A percentile compares a stretch with the other conserved stretches of the same genome.
These are phyloP conservation scores for Phyllosticta paracitricarpa DNA, from an alignment of 2,329 filamentous ascomycete genomes.

Conservation along the genomic window DNA sequence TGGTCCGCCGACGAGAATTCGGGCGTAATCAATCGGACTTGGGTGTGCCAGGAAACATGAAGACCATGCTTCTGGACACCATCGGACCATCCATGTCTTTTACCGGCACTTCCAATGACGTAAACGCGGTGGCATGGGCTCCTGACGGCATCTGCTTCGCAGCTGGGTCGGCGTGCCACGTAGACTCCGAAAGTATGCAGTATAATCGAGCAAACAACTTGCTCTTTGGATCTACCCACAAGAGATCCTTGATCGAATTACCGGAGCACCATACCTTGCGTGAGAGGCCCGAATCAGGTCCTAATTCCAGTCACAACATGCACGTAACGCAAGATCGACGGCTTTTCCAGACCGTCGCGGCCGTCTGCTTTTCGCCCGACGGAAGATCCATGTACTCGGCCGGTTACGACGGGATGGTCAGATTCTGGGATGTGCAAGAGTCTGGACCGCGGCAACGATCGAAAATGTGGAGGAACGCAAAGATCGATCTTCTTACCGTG, in stretches of 20 bases:
- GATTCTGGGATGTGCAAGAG: slow-evolving; percentile 29
- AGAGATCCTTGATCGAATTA: slow-evolving; percentile 39
- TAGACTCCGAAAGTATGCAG: slow-evolving; percentile 46
- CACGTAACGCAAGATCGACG: slow-evolving; percentile 40
- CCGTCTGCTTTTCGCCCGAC: slow-evolving; percentile 41
- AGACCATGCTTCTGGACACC: slow-evolving; percentile 26
- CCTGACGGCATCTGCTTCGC: slow-evolving; percentile 45
- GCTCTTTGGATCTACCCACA: slow-evolving; percentile 39
- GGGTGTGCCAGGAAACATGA: slow-evolving; percentile 16
- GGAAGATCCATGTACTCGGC: slow-evolving; percentile 41
- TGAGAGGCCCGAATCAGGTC: slow-evolving; percentile 26
- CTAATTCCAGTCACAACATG: slow-evolving; percentile 37
- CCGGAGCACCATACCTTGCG: slow-evolving; percentile 42
- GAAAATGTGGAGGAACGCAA: slow-evolving; percentile 20
- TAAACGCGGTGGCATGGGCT: slow-evolving; percentile 48
- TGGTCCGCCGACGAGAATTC: slow-evolving; percentile 24
- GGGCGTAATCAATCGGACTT: slow-evolving; percentile 16
- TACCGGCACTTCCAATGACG: slow-evolving; percentile 50
- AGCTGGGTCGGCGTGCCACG: slow-evolving; percentile 46
- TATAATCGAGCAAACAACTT: slow-evolving; percentile 52
- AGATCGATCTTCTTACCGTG: slow-evolving; percentile 43
- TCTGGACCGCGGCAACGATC: slow-evolving; percentile 13
- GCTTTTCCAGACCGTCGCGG: slow-evolving; percentile 47
- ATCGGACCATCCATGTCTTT: slow-evolving; percentile 39
- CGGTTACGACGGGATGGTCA: slow-evolving; percentile 44